Evolutionary conservation across 1,284 basidiomycete genomes (phyloP), one percentile per base, ranked within the genome.

Genomic region (Veloboletus limbatus): DNA sequence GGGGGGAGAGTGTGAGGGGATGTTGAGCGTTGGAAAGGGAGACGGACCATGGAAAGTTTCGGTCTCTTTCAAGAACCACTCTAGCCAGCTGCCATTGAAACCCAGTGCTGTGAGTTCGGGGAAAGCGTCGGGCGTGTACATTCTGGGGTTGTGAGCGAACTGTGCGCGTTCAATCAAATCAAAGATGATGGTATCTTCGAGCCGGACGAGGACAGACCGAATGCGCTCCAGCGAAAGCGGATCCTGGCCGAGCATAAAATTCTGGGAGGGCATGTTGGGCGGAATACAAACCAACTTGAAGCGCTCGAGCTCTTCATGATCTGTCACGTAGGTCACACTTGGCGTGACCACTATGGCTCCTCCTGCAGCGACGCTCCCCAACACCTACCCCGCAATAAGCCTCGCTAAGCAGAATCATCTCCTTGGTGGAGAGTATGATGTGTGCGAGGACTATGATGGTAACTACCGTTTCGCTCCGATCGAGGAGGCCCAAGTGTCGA

Each of bases 111-210:
- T 76, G 28, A 91, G 75, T 66, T 95, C 86, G 38, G 83, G 71
- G 69, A 98, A 92, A 2, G 79, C 86, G 11, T 85, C 87, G 3
- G 77, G 75, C 47, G 85, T 72, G 72, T 99, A 99, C 56, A 97
- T 96, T 48, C 77, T 79, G n/a, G 86, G 82, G 63, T 99, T 98
- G 66, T 91, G 86, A 0, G 92, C 92, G 61, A 97, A 99, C 66
- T 99, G 96, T 0, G 94, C 95, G 21, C 97, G 83, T 68, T 99
- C 97, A 60, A 99, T 99, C 56, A 95, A 78, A 44, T 79, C 85
- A 65, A 99, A 99, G 65, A 98, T 97, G 72, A 99, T 99, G 17
- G 96, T 99, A 58, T 99, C 97, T 65, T 99, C 97, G 17, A 99
- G 81, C 16, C 97, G 81, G 54, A 81, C 85, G 14, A 99, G 77